Evolutionary conservation across 176 grass and related monocot genomes (phyloP).

Genomic region (Carex pumila): DNA sequence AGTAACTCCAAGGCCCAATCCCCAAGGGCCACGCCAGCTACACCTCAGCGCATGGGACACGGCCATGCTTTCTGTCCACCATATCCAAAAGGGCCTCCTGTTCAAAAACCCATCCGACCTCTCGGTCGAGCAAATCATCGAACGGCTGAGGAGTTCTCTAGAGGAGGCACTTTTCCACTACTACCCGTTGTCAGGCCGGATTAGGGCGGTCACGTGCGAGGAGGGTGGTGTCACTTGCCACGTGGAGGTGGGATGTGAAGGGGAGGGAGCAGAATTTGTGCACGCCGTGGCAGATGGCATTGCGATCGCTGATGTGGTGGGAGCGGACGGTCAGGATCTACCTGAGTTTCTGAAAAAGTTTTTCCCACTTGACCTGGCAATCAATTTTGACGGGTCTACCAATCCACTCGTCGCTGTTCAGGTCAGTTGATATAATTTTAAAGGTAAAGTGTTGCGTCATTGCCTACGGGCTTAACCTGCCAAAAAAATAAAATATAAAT

Average conservation of each 20-base stretch:
- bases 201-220: neutral
- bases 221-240: neutral
- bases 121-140: conserved; percentile 10
- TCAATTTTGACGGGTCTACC: neutral
- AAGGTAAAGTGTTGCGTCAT: neutral
- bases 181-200: conserved; percentile 29
- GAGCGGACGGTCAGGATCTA: neutral
- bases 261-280: conserved; percentile 28
- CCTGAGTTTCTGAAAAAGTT: conserved; percentile 9
- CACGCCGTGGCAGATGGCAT: conserved; percentile 25
- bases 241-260: conserved; percentile 9
- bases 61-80: conserved; percentile 22
- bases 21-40: neutral
- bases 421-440: neutral
- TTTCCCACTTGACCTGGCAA: conserved; percentile 8
- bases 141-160: conserved; percentile 2
- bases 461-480: neutral
- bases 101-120: conserved; percentile 5
- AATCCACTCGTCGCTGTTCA: conserved; percentile 13
- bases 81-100: conserved; percentile 46
- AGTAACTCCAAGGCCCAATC: conserved; percentile 12
- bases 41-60: conserved; percentile 37
- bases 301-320: conserved; percentile 2
- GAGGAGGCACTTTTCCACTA: conserved; percentile 8
- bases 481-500: too few species aligned